Conservation (phyloP, 495 filamentous ascomycete genomes). For the Talaromyces proteolyticus region DNA sequence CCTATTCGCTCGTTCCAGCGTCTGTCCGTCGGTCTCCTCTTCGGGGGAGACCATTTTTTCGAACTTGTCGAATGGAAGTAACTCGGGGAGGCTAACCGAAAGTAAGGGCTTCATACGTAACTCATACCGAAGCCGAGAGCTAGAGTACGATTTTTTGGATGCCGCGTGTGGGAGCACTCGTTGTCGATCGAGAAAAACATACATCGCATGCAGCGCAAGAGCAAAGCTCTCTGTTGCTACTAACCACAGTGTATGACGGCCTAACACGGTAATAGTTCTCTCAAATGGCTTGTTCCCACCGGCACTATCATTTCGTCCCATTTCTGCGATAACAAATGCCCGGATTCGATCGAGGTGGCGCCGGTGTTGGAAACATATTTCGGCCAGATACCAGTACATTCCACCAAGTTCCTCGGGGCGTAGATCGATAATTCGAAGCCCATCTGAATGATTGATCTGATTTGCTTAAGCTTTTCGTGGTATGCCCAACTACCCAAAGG, state of each 20-base stretch:
- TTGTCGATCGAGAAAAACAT: slow-evolving; percentile 58
- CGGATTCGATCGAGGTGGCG: slow-evolving; percentile 66
- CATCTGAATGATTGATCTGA: slow-evolving; percentile 84
- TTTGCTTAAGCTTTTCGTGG: slow-evolving; percentile 77
- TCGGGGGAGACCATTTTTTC: slow-evolving; percentile 30
- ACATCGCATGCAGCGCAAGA: slow-evolving; percentile 61
- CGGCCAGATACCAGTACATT: slow-evolving; percentile 78
- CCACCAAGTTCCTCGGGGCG: slow-evolving; percentile 76
- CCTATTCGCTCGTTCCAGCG: slow-evolving; percentile 57
- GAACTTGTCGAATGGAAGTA: slow-evolving; percentile 64
- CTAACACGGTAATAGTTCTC: slow-evolving; percentile 52
- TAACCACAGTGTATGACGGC: slow-evolving; percentile 58
- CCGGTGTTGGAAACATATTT: slow-evolving; percentile 42
- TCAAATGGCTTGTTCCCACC: slow-evolving; percentile 33
- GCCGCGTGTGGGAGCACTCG: slow-evolving; percentile 44
- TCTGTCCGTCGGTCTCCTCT: slow-evolving; percentile 27
- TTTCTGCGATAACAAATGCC: slow-evolving; percentile 36
- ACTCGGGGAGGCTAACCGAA: slow-evolving; percentile 59
- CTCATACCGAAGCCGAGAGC: slow-evolving; percentile 68
- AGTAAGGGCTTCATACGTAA: slow-evolving; percentile 88
- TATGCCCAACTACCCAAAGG: slow-evolving; percentile 87
- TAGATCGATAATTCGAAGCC: slow-evolving; percentile 96
- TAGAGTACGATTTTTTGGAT: slow-evolving; percentile 63
- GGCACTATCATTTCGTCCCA: slow-evolving; percentile 12
- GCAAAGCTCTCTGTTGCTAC: slow-evolving; percentile 65